phyloP scores from a whole-genome alignment of 805 yeast species.

The Ogataea allantospora region DNA sequence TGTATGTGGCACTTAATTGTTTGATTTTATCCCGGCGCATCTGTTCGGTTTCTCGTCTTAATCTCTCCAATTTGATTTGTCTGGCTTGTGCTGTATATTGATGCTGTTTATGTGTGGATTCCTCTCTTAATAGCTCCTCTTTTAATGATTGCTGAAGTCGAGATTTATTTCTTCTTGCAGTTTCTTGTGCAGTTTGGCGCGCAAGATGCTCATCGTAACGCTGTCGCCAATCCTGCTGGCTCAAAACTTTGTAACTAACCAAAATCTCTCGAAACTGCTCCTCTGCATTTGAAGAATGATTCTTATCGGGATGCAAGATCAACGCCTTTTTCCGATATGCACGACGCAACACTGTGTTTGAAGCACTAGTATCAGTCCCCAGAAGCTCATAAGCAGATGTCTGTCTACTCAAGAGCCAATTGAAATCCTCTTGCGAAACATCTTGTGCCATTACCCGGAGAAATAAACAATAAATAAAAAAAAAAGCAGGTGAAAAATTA shows the following conservation, averaged over 20 bases:
- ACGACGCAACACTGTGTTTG: constrained; percentile 17
- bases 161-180: constrained; percentile 4
- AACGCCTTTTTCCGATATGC: constrained; percentile 34
- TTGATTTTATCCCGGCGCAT: constrained; percentile 15
- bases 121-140: constrained; percentile 33
- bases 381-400: constrained; percentile 20
- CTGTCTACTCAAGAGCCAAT: constrained; percentile 20
- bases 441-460: constrained; percentile 15
- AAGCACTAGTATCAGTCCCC: constrained; percentile 1
- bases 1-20: constrained; percentile 10
- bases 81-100: constrained; percentile 5
- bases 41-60: constrained; percentile 20
- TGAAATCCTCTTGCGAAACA: constrained; percentile 18
- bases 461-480: neutral
- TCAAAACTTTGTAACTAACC: constrained; percentile 28
- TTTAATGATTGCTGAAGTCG: constrained; percentile 20
- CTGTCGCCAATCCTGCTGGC: constrained; percentile 16
- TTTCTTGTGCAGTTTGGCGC: neutral
- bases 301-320: constrained; percentile 36
- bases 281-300: constrained; percentile 28
- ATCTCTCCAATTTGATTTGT: constrained; percentile 17
- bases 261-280: constrained; percentile 29
- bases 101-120: constrained; percentile 26
- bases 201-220: constrained; percentile 23
- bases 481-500: constrained; percentile 1